These are phyloP conservation scores for Cylindricascospora bacillispora DNA, from an alignment of 1,139 yeast genomes.

Conservation along the genomic window DNA sequence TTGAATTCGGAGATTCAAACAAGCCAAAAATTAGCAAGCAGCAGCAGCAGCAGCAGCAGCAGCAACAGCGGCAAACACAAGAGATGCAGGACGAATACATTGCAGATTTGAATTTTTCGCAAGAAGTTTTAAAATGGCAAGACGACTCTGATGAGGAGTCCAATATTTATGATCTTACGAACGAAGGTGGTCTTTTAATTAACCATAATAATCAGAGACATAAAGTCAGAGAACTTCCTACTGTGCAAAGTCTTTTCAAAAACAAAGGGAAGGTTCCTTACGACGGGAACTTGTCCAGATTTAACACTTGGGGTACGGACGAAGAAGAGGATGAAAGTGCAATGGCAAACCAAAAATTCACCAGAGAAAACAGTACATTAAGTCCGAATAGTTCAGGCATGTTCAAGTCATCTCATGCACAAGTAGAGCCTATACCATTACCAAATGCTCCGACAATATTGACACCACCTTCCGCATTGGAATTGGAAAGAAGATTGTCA, in stretches of 20 bases:
- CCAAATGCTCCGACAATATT: slow-evolving; percentile 11
- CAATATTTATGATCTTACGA: neutral
- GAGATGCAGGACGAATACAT: slow-evolving; percentile 65
- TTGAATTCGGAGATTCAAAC: no score
- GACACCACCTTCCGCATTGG: slow-evolving; percentile 10
- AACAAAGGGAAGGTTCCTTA: neutral
- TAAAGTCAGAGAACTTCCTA: neutral
- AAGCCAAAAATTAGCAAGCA: no score
- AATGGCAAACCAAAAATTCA: slow-evolving; percentile 4
- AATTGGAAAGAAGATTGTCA: slow-evolving; percentile 9
- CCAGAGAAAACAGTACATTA: slow-evolving; percentile 3
- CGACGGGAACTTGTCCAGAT: slow-evolving; percentile 2
- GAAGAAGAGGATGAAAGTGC: slow-evolving; percentile 4
- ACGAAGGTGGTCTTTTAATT: slow-evolving; percentile 1
- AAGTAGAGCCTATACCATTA: slow-evolving; percentile 24
- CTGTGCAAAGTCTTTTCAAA: neutral
- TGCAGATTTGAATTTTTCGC: slow-evolving; percentile 46
- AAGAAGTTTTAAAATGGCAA: slow-evolving; percentile 22
- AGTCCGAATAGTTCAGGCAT: slow-evolving; percentile 9
- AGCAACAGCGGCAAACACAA: no score
- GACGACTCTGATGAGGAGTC: slow-evolving; percentile 1
- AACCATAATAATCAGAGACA: no score
- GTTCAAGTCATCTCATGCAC: slow-evolving; percentile 18
- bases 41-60: no score
- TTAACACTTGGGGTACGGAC: slow-evolving; percentile 4